These are phyloP conservation scores for Penium margaritaceum DNA, from an alignment of 139 green algal genomes.

Conservation along the genomic window DNA sequence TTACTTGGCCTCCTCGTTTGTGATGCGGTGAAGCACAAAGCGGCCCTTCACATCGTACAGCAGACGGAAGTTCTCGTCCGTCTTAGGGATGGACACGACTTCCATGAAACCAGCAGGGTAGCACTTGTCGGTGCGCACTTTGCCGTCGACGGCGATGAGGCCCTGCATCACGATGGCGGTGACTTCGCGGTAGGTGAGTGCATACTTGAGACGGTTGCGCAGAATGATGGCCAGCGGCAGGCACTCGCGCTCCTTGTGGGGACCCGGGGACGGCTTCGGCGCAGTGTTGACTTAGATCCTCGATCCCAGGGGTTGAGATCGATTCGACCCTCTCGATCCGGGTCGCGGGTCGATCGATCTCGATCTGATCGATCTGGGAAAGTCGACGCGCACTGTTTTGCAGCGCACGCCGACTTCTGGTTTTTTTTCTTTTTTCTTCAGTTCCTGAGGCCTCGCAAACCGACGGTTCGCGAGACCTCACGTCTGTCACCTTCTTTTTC, in stretches of 20 bases:
- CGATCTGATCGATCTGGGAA: too few species aligned
- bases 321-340: too few species aligned
- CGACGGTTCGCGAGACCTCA: too few species aligned
- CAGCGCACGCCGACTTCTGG: too few species aligned
- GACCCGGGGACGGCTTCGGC: constrained; percentile 84
- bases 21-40: constrained; percentile 95
- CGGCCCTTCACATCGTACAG: constrained; percentile 95
- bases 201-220: constrained; percentile 99
- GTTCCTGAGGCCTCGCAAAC: too few species aligned
- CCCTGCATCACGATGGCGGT: constrained; percentile 92
- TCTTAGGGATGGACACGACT: constrained; percentile 93
- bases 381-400: too few species aligned
- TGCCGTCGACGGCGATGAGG: constrained; percentile 92
- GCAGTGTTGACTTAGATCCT: too few species aligned
- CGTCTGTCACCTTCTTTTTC: too few species aligned
- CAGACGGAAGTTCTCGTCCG: constrained; percentile 74
- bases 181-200: constrained; percentile 91
- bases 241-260: constrained; percentile 96
- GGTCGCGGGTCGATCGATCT: too few species aligned
- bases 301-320: too few species aligned
- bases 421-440: too few species aligned
- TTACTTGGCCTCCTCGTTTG: constrained; percentile 81
- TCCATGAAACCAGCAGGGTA: constrained; percentile 98
- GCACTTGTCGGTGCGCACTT: constrained; percentile 86
- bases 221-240: constrained; percentile 90